Conservation (phyloP, 345 rosid species). For the Lagerstroemia speciosa region DNA sequence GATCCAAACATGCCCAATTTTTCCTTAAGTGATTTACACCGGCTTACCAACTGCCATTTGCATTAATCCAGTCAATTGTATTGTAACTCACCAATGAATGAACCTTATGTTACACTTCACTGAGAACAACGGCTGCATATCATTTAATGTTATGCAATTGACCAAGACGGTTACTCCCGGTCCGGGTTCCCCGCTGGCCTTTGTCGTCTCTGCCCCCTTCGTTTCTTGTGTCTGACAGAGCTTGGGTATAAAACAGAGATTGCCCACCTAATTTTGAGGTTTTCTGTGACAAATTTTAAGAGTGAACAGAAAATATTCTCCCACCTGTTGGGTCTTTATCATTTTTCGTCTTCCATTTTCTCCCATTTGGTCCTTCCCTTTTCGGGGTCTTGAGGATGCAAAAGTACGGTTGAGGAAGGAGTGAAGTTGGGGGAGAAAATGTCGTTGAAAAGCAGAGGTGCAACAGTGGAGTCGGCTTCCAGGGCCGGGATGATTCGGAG, state of each 20-base stretch:
- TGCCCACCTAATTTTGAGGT: background rate
- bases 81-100: no score
- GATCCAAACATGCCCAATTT: no score
- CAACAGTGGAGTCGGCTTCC: constrained; percentile 17
- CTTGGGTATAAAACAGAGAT: background rate
- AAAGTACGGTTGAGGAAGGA: background rate
- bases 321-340: constrained; percentile 7
- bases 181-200: no score
- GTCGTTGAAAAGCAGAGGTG: constrained; percentile 55
- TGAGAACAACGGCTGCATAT: no score
- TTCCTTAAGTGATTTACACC: no score
- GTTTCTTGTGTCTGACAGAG: no score
- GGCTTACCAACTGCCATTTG: no score
- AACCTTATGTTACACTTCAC: no score
- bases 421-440: constrained; percentile 17
- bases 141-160: no score
- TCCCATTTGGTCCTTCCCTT: background rate
- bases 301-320: background rate
- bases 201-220: background rate
- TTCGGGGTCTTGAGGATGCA: constrained; percentile 5
- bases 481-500: constrained; percentile 43
- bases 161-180: no score
- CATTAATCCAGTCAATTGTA: no score
- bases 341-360: background rate
- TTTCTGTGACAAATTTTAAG: background rate